phyloP scores from a whole-genome alignment of 768 basidiomycete genomes.

The Pisolithus marmoratus region DNA sequence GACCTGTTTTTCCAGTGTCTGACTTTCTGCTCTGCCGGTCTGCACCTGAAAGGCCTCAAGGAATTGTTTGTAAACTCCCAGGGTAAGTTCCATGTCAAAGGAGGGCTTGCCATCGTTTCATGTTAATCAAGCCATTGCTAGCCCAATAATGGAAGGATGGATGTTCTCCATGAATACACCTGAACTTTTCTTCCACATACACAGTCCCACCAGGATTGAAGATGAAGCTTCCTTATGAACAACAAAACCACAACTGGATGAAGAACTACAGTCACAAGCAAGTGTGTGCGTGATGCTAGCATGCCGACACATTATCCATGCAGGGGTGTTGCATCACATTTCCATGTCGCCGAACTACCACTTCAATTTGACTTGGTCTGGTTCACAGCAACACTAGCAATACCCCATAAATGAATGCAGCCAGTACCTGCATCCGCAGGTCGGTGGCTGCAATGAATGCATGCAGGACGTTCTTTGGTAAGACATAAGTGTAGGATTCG shows the following conservation, averaged over 20 bases:
- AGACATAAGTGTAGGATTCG: conserved; percentile 87
- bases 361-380: too few species aligned
- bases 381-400: too few species aligned
- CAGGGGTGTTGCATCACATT: background rate
- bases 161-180: conserved; percentile 78
- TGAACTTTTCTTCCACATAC: conserved; percentile 80
- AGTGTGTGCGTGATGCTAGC: conserved; percentile 45
- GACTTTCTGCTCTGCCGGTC: conserved; percentile 69
- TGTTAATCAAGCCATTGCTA: conserved; percentile 9
- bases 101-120: background rate
- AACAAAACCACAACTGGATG: conserved; percentile 73
- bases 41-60: conserved; percentile 67
- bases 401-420: conserved; percentile 87
- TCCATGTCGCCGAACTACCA: too few species aligned
- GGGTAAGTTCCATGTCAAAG: conserved; percentile 46
- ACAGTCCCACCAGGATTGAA: conserved; percentile 79
- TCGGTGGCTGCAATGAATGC: conserved; percentile 93
- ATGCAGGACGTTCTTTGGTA: conserved; percentile 94
- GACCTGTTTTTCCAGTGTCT: conserved; percentile 75
- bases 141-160: conserved; percentile 76
- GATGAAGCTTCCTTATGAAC: conserved; percentile 58
- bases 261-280: conserved; percentile 73
- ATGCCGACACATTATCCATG: background rate
- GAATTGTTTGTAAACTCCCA: conserved; percentile 93
- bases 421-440: conserved; percentile 93